These are phyloP conservation scores for Pseudocercospora pini-densiflorae DNA, from an alignment of 2,329 filamentous ascomycete genomes.

Conservation along the genomic window DNA sequence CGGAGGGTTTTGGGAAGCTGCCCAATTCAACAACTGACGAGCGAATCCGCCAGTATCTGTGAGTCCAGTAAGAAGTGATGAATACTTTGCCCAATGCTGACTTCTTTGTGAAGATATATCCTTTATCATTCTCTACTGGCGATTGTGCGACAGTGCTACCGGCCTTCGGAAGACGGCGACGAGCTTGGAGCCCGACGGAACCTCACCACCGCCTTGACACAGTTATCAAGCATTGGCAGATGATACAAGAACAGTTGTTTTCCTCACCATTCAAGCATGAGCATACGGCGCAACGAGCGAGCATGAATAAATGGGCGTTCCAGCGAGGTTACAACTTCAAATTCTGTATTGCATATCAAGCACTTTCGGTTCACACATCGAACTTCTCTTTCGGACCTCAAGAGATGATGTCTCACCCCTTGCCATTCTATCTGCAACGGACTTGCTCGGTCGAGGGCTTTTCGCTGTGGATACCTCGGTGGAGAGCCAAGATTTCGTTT, in stretches of 20 bases:
- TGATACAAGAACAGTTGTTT: neutral
- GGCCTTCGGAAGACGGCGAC: conserved; percentile 45
- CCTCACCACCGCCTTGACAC: conserved; percentile 34
- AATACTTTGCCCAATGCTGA: neutral
- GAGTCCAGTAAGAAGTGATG: conserved; percentile 30
- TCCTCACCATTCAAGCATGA: neutral
- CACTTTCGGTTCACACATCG: neutral
- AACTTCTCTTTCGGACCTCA: neutral
- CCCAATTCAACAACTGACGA: conserved; percentile 40
- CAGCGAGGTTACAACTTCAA: neutral
- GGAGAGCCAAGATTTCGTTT: neutral
- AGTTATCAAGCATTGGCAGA: conserved; percentile 19
- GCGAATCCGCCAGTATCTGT: conserved; percentile 48
- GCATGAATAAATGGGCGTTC: neutral
- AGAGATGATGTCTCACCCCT: neutral
- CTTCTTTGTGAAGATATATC: conserved; percentile 46
- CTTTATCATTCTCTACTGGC: conserved; percentile 49
- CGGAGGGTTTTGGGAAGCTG: conserved; percentile 48
- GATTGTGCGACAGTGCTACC: conserved; percentile 51
- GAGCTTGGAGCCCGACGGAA: conserved; percentile 50
- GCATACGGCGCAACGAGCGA: neutral
- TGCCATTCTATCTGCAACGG: neutral
- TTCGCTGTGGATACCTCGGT: neutral
- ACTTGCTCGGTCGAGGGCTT: neutral
- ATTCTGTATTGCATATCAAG: neutral